phyloP scores from a whole-genome alignment of 768 basidiomycete species.

The Russula compacta region DNA sequence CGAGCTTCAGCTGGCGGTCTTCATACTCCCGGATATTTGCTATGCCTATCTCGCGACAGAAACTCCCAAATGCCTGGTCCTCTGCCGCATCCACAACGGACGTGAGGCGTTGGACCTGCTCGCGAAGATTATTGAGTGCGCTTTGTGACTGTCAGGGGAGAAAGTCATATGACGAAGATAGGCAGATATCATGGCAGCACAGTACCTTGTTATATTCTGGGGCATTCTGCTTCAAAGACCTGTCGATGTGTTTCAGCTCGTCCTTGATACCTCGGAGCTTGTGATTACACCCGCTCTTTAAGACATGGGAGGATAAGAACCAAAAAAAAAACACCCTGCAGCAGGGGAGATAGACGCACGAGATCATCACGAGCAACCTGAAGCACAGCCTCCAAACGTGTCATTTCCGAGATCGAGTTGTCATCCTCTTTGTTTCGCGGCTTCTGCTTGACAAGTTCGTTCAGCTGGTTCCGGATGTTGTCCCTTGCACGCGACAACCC shows the following conservation, averaged over 20 bases:
- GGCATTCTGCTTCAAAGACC: constrained; percentile 52
- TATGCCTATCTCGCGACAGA: constrained; percentile 76
- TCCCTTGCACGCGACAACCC: constrained; percentile 59
- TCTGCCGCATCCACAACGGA: constrained; percentile 66
- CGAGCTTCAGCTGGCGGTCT: constrained; percentile 79
- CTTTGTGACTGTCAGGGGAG: constrained; percentile 39
- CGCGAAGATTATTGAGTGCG: constrained; percentile 42
- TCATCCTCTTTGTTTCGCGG: constrained; percentile 83
- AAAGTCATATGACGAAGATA: not conserved
- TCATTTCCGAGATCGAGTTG: constrained; percentile 62
- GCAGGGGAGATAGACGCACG: constrained; percentile 30
- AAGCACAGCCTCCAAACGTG: constrained; percentile 68
- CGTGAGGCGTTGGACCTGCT: constrained; percentile 46
- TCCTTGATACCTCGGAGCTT: constrained; percentile 72
- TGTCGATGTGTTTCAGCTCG: constrained; percentile 74
- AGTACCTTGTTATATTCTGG: constrained; percentile 68
- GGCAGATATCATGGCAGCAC: not conserved
- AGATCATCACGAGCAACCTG: constrained; percentile 75
- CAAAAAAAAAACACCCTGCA: not conserved
- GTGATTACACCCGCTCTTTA: constrained; percentile 64
- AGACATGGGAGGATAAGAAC: not conserved
- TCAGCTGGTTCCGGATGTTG: constrained; percentile 59
- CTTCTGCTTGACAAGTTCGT: constrained; percentile 77
- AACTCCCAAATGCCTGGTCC: constrained; percentile 63
- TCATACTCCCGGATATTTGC: constrained; percentile 87